These are phyloP conservation scores for Neostapfia colusana DNA, from an alignment of 176 grass and related monocot genomes.

Conservation along the genomic window DNA sequence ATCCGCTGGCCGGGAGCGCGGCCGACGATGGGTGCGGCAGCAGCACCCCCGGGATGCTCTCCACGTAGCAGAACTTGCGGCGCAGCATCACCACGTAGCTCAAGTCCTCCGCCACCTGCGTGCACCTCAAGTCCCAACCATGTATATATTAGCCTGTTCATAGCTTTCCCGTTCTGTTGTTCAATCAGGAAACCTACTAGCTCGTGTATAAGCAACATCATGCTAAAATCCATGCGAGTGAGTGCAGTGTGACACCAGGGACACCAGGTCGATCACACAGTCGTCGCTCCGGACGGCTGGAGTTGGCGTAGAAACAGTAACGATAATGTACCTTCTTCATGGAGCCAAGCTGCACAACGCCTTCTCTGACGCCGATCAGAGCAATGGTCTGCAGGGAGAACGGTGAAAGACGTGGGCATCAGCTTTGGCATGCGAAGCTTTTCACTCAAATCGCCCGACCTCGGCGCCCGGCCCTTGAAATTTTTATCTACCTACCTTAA, in stretches of 20 bases:
- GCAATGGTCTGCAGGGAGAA: slow-evolving; percentile 65
- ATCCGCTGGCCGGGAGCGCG: slow-evolving; percentile 47
- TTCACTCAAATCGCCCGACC: no score
- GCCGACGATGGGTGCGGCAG: slow-evolving; percentile 81
- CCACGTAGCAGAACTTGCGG: slow-evolving; percentile 85
- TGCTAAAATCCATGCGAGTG: neutral
- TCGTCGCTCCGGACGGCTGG: no score
- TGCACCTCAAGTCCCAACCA: neutral
- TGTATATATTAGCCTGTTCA: neutral
- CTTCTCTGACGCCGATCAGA: slow-evolving; percentile 88
- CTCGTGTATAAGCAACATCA: no score
- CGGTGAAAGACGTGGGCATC: slow-evolving; percentile 10
- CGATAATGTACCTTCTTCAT: slow-evolving; percentile 54
- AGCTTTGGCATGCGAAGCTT: neutral
- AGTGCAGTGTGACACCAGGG: neutral
- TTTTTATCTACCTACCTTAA: slow-evolving; percentile 45
- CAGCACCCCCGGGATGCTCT: slow-evolving; percentile 96
- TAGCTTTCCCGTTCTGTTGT: slow-evolving; percentile 1
- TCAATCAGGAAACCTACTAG: slow-evolving; percentile 24
- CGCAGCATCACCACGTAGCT: slow-evolving; percentile 85
- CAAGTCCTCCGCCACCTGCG: slow-evolving; percentile 78
- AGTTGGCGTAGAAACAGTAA: neutral
- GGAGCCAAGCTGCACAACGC: slow-evolving; percentile 84
- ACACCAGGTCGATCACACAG: no score
- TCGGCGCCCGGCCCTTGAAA: neutral